Evolutionary conservation across 139 green algal species (phyloP).

Genomic region (Chlamydomonas sp.): DNA sequence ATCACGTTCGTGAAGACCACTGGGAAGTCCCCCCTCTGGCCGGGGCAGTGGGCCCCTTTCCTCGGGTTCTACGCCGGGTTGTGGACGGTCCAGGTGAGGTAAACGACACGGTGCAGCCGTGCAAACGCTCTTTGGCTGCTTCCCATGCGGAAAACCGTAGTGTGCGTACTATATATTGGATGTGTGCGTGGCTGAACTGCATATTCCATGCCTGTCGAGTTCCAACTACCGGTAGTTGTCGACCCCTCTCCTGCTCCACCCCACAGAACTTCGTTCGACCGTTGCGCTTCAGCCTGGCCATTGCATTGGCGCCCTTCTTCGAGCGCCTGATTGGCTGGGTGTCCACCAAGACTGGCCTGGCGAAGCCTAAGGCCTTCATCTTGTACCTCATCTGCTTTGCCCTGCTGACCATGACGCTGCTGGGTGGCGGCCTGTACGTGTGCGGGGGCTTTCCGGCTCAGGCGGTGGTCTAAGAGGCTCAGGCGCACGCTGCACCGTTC

Average conservation of each 20-base stretch:
- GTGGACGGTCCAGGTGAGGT: constrained; percentile 40
- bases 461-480: too few relatives aligned
- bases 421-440: too few relatives aligned
- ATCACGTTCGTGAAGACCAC: constrained; percentile 61
- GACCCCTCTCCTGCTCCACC: background rate
- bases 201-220: too few relatives aligned
- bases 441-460: too few relatives aligned
- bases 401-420: too few relatives aligned
- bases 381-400: background rate
- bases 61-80: constrained; percentile 64
- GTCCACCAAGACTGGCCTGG: constrained; percentile 14
- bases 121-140: too few relatives aligned
- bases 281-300: constrained; percentile 58
- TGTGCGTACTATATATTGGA: too few relatives aligned
- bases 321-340: constrained; percentile 60
- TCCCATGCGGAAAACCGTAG: too few relatives aligned
- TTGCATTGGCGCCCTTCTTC: constrained; percentile 68
- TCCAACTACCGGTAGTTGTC: too few relatives aligned
- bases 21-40: constrained; percentile 45
- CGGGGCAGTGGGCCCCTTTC: constrained; percentile 66
- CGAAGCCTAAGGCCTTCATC: constrained; percentile 40
- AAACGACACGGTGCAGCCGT: too few relatives aligned
- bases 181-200: too few relatives aligned
- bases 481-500: too few relatives aligned
- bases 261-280: constrained; percentile 72